phyloP scores from a whole-genome alignment of 306 rosid species.

The Gastrolobium villosum region DNA sequence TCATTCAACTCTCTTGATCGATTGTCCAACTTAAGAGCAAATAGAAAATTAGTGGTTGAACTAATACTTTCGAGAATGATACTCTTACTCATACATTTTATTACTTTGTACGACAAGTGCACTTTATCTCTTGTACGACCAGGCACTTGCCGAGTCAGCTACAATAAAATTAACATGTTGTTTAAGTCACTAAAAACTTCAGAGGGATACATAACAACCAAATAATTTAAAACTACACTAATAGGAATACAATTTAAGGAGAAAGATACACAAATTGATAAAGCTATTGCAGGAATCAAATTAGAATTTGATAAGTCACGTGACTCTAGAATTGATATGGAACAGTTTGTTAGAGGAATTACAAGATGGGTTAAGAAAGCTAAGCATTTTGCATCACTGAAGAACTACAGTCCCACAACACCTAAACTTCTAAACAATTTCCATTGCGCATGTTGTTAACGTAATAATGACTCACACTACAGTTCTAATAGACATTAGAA shows the following conservation, averaged over 20 bases:
- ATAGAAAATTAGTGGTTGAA: too few relatives aligned
- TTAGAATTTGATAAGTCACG: slow-evolving; percentile 41
- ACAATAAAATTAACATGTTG: slow-evolving; percentile 38
- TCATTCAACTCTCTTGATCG: too few relatives aligned
- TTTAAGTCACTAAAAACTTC: slow-evolving; percentile 47
- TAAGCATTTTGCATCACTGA: slow-evolving; percentile 36
- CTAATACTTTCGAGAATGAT: too few relatives aligned
- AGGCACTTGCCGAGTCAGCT: too few relatives aligned
- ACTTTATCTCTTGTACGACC: too few relatives aligned
- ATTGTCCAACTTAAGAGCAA: too few relatives aligned
- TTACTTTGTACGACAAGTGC: too few relatives aligned
- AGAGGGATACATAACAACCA: slow-evolving; percentile 46
- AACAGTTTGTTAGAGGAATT: slow-evolving; percentile 53
- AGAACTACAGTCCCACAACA: slow-evolving; percentile 26
- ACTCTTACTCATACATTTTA: too few relatives aligned
- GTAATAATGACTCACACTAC: neutral
- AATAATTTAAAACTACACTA: slow-evolving; percentile 50
- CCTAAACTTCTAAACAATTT: slow-evolving; percentile 27
- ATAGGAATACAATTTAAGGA: slow-evolving; percentile 56
- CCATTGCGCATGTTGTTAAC: slow-evolving; percentile 16
- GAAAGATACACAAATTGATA: slow-evolving; percentile 36
- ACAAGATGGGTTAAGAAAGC: slow-evolving; percentile 53
- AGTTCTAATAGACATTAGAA: neutral
- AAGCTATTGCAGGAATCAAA: slow-evolving; percentile 47
- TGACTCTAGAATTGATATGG: slow-evolving; percentile 42